phyloP scores from a whole-genome alignment of 176 grass and related monocot genomes.

The Hyparrhenia diplandra region DNA sequence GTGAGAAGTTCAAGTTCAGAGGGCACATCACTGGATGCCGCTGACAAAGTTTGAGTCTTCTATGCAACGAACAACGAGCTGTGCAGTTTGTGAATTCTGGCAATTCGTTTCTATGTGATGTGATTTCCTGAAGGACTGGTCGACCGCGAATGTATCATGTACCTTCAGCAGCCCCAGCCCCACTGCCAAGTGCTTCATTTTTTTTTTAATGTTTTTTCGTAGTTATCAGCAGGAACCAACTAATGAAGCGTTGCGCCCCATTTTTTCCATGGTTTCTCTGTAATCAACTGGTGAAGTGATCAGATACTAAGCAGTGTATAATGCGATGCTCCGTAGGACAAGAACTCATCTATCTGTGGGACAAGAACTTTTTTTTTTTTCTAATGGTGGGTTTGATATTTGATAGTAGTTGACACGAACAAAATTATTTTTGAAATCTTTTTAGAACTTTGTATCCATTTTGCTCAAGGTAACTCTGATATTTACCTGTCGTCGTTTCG shows the following conservation, averaged over 20 bases:
- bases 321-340: neutral
- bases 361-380: too few relatives aligned
- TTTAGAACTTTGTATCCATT: neutral
- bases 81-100: conserved; percentile 23
- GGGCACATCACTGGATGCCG: conserved; percentile 27
- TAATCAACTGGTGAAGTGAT: neutral
- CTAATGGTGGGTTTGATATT: neutral
- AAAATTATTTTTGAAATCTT: neutral
- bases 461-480: neutral
- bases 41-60: conserved; percentile 71
- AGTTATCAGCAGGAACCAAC: neutral
- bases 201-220: neutral
- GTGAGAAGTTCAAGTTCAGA: conserved; percentile 47
- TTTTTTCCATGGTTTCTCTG: conserved; percentile 3
- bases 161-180: neutral
- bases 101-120: neutral
- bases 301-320: too few relatives aligned
- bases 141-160: neutral
- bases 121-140: conserved; percentile 9
- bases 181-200: neutral
- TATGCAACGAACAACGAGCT: neutral
- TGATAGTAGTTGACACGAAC: neutral
- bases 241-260: neutral
- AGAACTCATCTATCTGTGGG: neutral
- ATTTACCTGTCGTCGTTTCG: neutral